phyloP scores from a whole-genome alignment of 768 basidiomycete species.

The Tricholoma terreum region DNA sequence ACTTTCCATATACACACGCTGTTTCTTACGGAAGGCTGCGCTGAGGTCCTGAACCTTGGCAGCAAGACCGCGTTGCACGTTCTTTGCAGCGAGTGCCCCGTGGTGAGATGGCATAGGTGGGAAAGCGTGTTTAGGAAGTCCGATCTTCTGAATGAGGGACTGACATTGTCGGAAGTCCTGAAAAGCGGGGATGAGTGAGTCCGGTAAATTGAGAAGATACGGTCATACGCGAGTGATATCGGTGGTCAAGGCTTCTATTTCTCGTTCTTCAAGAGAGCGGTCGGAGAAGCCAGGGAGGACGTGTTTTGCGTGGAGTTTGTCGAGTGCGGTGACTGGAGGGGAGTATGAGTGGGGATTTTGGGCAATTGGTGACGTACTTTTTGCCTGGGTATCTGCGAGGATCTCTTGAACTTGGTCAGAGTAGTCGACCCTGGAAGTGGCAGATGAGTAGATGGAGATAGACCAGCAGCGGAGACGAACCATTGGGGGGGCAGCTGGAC shows the following conservation, averaged over 20 bases:
- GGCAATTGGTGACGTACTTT: constrained; percentile 56
- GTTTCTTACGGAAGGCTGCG: constrained; percentile 92
- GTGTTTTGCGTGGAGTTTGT: constrained; percentile 95
- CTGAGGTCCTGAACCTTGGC: constrained; percentile 93
- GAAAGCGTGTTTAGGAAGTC: constrained; percentile 56
- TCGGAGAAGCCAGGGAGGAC: constrained; percentile 96
- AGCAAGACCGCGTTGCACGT: constrained; percentile 95
- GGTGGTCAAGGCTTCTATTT: constrained; percentile 83
- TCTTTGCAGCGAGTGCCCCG: constrained; percentile 73
- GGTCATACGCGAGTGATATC: constrained; percentile 80
- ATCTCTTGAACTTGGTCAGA: constrained; percentile 87
- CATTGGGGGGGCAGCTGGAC: constrained; percentile 84
- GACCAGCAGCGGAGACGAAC: constrained; percentile 39
- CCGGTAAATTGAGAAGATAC: background rate
- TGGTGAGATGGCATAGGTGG: constrained; percentile 51
- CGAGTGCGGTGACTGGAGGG: constrained; percentile 73
- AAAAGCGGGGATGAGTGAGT: constrained; percentile 35
- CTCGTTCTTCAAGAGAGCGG: constrained; percentile 88
- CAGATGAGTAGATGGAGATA: constrained; percentile 16
- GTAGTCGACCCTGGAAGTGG: constrained; percentile 74
- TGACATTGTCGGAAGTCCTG: constrained; percentile 69
- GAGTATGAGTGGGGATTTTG: constrained; percentile 15
- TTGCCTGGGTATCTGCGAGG: constrained; percentile 61
- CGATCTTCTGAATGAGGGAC: constrained; percentile 74
- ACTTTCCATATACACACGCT: constrained; percentile 98